Evolutionary conservation across 345 rosid species (phyloP).

Genomic region (Eucalyptus sp.): DNA sequence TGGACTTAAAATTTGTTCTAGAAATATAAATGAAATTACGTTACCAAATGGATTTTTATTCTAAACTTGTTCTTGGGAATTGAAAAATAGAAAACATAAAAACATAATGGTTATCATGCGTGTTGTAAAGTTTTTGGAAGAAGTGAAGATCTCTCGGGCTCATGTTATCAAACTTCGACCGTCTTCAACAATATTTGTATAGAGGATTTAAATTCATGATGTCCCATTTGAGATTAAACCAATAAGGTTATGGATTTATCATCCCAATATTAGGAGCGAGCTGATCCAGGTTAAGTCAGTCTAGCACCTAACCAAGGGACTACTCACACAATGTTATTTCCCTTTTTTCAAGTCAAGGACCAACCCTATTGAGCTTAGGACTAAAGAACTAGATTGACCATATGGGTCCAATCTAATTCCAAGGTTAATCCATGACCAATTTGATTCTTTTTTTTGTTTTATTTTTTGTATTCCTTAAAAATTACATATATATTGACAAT

Average conservation of each 20-base stretch:
- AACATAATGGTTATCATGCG: too few species aligned
- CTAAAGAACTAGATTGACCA: too few species aligned
- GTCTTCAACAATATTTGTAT: background rate
- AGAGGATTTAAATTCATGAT: background rate
- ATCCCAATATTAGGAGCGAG: background rate
- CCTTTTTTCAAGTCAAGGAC: too few species aligned
- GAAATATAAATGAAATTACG: too few species aligned
- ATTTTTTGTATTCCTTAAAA: background rate
- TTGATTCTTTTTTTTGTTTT: too few species aligned
- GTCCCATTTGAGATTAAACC: background rate
- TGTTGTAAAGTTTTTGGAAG: background rate
- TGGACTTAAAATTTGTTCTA: too few species aligned
- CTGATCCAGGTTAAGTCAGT: fast-evolving
- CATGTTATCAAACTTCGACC: background rate
- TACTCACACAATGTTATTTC: background rate
- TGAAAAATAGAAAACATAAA: too few species aligned
- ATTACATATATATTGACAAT: too few species aligned
- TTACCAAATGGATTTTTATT: too few species aligned
- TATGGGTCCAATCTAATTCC: background rate
- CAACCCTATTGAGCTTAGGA: background rate
- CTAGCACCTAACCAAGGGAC: background rate
- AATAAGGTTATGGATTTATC: background rate
- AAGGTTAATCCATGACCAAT: background rate
- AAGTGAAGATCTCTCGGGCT: background rate
- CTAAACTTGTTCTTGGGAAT: too few species aligned